A percentile compares a stretch with the other conserved stretches of the same genome.
These are phyloP conservation scores for Colletotrichum sp. DNA, from an alignment of 2,329 filamentous ascomycete species.

Conservation along the genomic window DNA sequence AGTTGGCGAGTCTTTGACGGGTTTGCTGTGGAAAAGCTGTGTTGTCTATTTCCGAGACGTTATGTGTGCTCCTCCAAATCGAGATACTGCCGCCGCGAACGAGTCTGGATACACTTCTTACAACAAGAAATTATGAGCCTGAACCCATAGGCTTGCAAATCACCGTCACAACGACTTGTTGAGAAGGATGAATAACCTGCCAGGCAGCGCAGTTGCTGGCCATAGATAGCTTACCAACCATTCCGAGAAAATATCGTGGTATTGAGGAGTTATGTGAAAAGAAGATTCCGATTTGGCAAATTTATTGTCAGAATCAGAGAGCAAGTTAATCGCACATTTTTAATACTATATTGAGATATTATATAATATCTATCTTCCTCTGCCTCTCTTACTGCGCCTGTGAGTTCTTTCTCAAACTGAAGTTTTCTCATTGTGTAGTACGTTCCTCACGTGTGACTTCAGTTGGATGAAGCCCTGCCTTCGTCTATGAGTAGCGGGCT, in stretches of 20 bases:
- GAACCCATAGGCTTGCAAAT: no score
- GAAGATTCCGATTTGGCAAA: neutral
- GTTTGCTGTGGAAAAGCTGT: neutral
- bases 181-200: neutral
- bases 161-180: neutral
- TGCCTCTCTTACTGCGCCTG: no score
- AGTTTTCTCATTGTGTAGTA: no score
- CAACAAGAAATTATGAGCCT: no score
- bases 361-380: accelerated
- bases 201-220: neutral
- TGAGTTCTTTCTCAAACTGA: no score
- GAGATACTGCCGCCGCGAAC: neutral
- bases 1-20: neutral
- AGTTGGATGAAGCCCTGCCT: neutral
- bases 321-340: neutral
- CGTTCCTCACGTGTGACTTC: neutral
- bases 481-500: neutral
- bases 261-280: neutral
- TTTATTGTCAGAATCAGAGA: neutral
- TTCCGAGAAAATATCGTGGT: neutral
- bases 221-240: neutral
- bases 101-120: no score
- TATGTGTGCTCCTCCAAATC: neutral
- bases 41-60: neutral
- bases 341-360: neutral